A percentile compares a stretch with the other conserved stretches of the same genome.
Conservation (phyloP, 164 flowering plant genomes). For the Tinospora cordifolia region DNA sequence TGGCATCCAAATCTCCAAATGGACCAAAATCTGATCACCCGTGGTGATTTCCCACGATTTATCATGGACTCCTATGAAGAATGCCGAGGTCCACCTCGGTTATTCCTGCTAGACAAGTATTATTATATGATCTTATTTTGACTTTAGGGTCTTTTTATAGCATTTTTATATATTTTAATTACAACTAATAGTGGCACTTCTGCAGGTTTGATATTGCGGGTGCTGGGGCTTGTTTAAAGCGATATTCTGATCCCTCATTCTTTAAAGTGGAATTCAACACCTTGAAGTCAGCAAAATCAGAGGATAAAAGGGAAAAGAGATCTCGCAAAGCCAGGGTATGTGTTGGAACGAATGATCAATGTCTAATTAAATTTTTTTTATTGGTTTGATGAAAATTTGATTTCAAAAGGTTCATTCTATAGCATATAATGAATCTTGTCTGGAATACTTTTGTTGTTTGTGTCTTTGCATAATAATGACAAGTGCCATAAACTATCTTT, state of each 20-base stretch:
- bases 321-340: conserved; percentile 68
- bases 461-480: background rate
- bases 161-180: background rate
- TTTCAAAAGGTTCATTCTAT: background rate
- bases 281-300: conserved; percentile 23
- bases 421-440: background rate
- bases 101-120: conserved; percentile 95
- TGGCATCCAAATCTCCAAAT: conserved; percentile 73
- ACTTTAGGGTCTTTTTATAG: background rate
- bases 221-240: conserved; percentile 95
- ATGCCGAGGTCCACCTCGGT: conserved; percentile 88
- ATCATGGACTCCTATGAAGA: conserved; percentile 97
- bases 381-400: background rate
- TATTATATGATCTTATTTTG: conserved; percentile 16
- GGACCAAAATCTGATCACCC: conserved; percentile 61
- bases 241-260: conserved; percentile 94
- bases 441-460: too few relatives aligned
- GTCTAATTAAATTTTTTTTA: background rate
- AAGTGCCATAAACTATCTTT: too few relatives aligned
- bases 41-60: conserved; percentile 87
- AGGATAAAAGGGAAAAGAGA: conserved; percentile 60
- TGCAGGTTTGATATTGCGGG: conserved; percentile 93
- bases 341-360: background rate
- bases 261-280: conserved; percentile 51
- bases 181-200: background rate